Evolutionary conservation across 1,284 basidiomycete species (phyloP).

Genomic region (Puccinia horiana): DNA sequence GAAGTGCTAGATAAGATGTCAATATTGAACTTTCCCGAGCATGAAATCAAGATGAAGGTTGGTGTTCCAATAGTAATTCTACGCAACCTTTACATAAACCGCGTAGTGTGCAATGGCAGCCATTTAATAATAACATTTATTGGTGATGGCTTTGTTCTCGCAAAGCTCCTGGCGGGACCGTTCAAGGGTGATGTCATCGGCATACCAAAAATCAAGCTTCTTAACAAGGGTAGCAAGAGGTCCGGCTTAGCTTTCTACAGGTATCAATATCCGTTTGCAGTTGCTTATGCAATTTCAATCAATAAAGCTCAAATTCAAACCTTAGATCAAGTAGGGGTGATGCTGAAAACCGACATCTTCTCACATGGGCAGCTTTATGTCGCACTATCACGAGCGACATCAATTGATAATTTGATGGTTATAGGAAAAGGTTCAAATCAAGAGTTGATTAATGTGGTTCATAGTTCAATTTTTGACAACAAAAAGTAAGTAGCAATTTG

Average conservation of each 20-base stretch:
- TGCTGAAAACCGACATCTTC: neutral
- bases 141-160: no score
- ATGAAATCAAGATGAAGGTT: neutral
- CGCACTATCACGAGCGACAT: neutral
- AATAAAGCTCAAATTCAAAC: slow-evolving; percentile 27
- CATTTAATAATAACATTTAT: neutral
- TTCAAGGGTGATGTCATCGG: neutral
- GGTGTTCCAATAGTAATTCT: neutral
- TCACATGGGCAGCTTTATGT: slow-evolving; percentile 33
- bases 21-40: neutral
- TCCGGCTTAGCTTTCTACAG: neutral
- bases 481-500: no score
- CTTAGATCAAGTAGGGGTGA: neutral
- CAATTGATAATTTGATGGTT: no score
- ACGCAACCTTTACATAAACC: neutral
- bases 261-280: neutral
- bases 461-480: no score
- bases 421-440: no score
- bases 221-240: neutral
- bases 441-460: no score
- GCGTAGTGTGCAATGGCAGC: neutral
- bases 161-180: neutral
- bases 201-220: neutral
- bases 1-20: neutral
- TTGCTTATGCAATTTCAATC: slow-evolving; percentile 13